These are phyloP conservation scores for Pythium vanterpoolii DNA, from an alignment of 352 stramenopile genomes.

Conservation along the genomic window DNA sequence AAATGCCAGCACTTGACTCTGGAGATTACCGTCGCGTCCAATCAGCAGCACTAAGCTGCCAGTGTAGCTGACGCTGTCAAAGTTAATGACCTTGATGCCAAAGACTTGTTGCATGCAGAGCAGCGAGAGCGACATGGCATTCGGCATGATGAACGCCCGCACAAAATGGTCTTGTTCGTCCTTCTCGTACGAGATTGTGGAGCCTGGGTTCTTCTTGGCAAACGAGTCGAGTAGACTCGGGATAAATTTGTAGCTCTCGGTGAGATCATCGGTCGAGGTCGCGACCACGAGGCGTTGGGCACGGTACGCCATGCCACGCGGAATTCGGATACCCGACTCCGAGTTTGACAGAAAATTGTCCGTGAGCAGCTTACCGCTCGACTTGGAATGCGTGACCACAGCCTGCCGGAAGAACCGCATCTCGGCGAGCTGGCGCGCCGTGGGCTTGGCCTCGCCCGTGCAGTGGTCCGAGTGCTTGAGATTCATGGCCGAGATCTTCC, in stretches of 20 bases:
- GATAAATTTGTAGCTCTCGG: slow-evolving; percentile 83
- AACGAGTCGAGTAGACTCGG: slow-evolving; percentile 71
- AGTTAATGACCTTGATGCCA: slow-evolving; percentile 72
- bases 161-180: slow-evolving; percentile 62
- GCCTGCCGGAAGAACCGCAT: slow-evolving; percentile 77
- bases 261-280: slow-evolving; percentile 67
- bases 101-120: slow-evolving; percentile 60
- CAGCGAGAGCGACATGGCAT: slow-evolving; percentile 42
- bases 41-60: slow-evolving; percentile 60
- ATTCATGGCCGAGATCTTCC: slow-evolving; percentile 89
- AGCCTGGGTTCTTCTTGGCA: slow-evolving; percentile 66
- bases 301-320: slow-evolving; percentile 68
- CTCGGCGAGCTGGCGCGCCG: slow-evolving; percentile 68
- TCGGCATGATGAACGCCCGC: slow-evolving; percentile 68
- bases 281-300: slow-evolving; percentile 64
- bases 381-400: slow-evolving; percentile 75
- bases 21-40: slow-evolving; percentile 63
- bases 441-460: slow-evolving; percentile 61
- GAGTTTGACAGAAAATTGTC: slow-evolving; percentile 72
- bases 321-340: slow-evolving; percentile 62
- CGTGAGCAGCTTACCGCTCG: slow-evolving; percentile 72
- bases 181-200: slow-evolving; percentile 58
- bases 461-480: slow-evolving; percentile 71
- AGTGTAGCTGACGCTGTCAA: slow-evolving; percentile 64
- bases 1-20: slow-evolving; percentile 67